Conservation (phyloP, 148 eudicot genomes). For the Hydrangea macrophylla region DNA sequence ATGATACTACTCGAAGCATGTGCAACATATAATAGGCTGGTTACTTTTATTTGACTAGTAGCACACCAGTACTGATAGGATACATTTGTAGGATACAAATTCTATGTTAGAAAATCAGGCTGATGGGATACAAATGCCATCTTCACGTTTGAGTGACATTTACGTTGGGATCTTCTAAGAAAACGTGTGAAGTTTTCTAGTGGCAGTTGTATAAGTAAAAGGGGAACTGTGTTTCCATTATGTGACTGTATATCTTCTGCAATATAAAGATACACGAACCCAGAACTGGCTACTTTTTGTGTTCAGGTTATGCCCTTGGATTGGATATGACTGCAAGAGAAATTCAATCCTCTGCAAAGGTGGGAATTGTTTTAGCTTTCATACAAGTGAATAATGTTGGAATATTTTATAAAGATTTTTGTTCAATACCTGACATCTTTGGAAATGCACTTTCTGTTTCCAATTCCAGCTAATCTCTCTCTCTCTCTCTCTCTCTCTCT, state of each 20-base stretch:
- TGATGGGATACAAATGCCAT: background rate
- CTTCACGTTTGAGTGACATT: background rate
- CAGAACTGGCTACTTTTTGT: background rate
- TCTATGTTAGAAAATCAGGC: background rate
- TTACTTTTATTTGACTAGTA: background rate
- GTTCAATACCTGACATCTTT: background rate
- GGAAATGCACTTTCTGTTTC: background rate
- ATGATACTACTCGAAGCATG: background rate
- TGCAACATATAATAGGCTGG: background rate
- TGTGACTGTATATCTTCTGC: background rate
- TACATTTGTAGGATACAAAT: background rate
- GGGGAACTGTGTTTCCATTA: background rate
- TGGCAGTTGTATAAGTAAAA: too few relatives aligned
- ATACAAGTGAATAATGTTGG: background rate
- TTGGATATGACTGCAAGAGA: constrained; percentile 93
- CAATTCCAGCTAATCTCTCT: background rate
- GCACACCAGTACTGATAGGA: background rate
- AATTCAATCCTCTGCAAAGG: constrained; percentile 81
- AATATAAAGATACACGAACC: background rate
- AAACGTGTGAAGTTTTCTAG: background rate
- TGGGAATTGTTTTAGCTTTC: constrained; percentile 10
- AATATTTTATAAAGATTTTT: background rate
- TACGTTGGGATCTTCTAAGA: background rate
- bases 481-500: background rate
- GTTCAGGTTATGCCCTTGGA: constrained; percentile 83